phyloP scores from a whole-genome alignment of 2,329 filamentous ascomycete genomes.

The Trichoderma gracile region DNA sequence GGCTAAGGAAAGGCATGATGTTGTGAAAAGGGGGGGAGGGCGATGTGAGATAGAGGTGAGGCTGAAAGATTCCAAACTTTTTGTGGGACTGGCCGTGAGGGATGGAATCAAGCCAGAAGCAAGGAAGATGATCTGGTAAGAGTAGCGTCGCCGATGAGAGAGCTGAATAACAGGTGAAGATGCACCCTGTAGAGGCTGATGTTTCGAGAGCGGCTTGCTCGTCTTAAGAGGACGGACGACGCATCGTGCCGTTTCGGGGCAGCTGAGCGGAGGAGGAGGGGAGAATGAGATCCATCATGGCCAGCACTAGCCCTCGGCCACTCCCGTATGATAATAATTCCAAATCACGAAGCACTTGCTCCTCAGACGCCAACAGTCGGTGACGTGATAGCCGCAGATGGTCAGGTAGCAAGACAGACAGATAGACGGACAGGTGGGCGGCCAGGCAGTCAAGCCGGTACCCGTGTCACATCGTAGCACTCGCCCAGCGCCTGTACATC shows the following conservation, averaged over 20 bases:
- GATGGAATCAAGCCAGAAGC: slow-evolving; percentile 16
- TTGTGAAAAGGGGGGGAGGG: background rate
- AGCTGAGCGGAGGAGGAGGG: background rate
- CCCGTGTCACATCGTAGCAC: too few relatives aligned
- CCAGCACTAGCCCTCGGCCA: background rate
- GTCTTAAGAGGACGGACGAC: background rate
- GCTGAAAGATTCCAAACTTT: slow-evolving; percentile 21
- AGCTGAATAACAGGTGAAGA: background rate
- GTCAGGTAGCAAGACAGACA: too few relatives aligned
- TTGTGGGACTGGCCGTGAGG: slow-evolving; percentile 15
- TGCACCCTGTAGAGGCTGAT: background rate
- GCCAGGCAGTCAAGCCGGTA: too few relatives aligned
- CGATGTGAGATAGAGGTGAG: background rate
- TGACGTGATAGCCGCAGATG: background rate
- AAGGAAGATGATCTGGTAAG: background rate
- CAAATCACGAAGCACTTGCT: slow-evolving; percentile 22
- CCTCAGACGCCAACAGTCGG: background rate
- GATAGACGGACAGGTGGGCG: too few relatives aligned
- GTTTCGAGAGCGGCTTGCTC: slow-evolving; percentile 5
- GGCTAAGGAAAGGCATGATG: slow-evolving; percentile 18
- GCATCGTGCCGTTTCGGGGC: background rate
- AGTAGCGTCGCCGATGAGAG: background rate
- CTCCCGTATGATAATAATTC: background rate
- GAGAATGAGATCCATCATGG: background rate
- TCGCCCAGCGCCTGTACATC: too few relatives aligned